A percentile compares a stretch with the other conserved stretches of the same genome.
phyloP scores from a whole-genome alignment of 306 rosid genomes.

The Rosa persica region DNA sequence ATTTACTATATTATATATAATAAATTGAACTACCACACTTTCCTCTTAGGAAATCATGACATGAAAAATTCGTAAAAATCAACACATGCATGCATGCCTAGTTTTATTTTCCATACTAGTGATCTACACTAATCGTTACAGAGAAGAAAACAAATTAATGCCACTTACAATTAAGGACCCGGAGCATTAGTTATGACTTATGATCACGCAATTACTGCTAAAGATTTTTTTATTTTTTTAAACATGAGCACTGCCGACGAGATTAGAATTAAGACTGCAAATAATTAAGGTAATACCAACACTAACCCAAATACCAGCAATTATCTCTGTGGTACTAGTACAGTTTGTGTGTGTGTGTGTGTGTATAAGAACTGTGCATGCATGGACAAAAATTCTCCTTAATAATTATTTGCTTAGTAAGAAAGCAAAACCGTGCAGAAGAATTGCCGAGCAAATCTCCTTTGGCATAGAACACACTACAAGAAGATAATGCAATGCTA shows the following conservation, averaged over 20 bases:
- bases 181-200: too few relatives aligned
- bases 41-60: neutral
- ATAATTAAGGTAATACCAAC: neutral
- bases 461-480: slow-evolving; percentile 49
- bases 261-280: neutral
- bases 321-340: neutral
- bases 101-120: neutral
- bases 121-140: neutral
- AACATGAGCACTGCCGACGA: neutral
- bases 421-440: slow-evolving; percentile 13
- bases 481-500: slow-evolving; percentile 10
- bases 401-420: neutral
- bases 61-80: neutral
- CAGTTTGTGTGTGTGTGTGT: too few relatives aligned
- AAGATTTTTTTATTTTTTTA: too few relatives aligned
- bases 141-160: neutral
- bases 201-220: neutral
- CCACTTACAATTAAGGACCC: too few relatives aligned
- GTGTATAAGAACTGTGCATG: neutral
- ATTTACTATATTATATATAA: neutral
- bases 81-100: neutral
- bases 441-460: slow-evolving; percentile 77
- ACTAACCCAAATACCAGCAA: neutral
- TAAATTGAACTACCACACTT: neutral
- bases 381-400: neutral